Conservation (phyloP, 192 early-diverging fungal species). For the Coemansia sp. region DNA sequence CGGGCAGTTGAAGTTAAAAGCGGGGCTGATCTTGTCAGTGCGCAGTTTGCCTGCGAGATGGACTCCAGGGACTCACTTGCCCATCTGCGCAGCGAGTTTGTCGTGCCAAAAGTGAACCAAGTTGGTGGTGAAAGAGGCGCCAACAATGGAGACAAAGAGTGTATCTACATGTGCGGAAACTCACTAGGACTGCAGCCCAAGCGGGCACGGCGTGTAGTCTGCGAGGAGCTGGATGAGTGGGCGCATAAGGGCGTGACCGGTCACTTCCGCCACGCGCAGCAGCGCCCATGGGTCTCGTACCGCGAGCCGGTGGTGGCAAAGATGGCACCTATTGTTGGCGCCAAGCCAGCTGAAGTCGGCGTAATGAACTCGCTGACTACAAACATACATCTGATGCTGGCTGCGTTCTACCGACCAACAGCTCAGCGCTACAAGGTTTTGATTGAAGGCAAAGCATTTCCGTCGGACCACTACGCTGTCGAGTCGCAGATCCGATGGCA, state of each 20-base stretch:
- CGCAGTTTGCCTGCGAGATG: conserved; percentile 58
- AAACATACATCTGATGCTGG: conserved; percentile 87
- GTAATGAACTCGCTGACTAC: conserved; percentile 92
- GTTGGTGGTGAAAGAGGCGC: conserved; percentile 19
- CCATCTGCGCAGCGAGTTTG: conserved; percentile 66
- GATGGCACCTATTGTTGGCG: conserved; percentile 77
- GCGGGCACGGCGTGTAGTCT: conserved; percentile 61
- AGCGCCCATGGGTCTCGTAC: conserved; percentile 82
- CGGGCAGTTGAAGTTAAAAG: conserved; percentile 12
- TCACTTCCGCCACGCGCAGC: conserved; percentile 80
- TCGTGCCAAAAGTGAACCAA: conserved; percentile 59
- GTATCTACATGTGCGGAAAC: conserved; percentile 90
- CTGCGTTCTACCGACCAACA: conserved; percentile 91
- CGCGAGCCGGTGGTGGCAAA: conserved; percentile 73
- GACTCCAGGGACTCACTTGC: conserved; percentile 61
- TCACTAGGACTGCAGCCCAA: conserved; percentile 87
- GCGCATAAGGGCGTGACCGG: conserved; percentile 78
- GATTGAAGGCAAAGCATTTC: conserved; percentile 91
- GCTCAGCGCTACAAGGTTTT: conserved; percentile 72
- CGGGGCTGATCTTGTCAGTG: conserved; percentile 24
- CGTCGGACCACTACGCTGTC: conserved; percentile 92
- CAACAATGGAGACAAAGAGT: conserved; percentile 27
- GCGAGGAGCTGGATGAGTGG: conserved; percentile 92
- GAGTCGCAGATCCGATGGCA: conserved; percentile 88
- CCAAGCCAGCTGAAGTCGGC: conserved; percentile 64